phyloP scores from a whole-genome alignment of 495 filamentous ascomycete species.

The Penicillium lividum region DNA sequence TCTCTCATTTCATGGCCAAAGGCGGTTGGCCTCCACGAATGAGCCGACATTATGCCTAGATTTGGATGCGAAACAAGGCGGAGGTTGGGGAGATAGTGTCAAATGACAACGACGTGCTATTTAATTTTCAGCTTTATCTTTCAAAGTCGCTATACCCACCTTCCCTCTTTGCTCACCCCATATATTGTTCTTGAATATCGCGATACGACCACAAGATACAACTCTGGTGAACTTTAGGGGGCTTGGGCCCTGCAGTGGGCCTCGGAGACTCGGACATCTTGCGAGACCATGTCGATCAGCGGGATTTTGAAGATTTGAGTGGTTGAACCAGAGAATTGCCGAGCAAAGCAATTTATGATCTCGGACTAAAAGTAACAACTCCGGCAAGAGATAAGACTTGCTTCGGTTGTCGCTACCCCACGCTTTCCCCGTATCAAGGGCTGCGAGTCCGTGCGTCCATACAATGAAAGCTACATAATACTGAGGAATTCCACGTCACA shows the following conservation, averaged over 20 bases:
- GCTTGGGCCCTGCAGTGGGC: constrained; percentile 12
- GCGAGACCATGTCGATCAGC: constrained; percentile 12
- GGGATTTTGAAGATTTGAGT: background rate
- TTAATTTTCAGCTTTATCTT: background rate
- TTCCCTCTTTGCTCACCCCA: background rate
- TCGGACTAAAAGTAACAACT: background rate
- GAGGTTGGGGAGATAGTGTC: background rate
- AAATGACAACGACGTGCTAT: background rate
- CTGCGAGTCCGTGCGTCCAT: background rate
- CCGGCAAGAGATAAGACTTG: background rate
- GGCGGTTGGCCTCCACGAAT: constrained; percentile 3
- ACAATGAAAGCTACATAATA: background rate
- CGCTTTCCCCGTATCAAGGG: constrained; percentile 3
- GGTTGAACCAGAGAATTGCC: constrained; percentile 1
- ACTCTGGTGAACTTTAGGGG: constrained; percentile 5
- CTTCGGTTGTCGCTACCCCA: background rate
- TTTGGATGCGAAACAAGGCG: background rate
- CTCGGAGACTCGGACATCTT: constrained; percentile 5
- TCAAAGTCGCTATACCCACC: background rate
- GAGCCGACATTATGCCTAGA: background rate
- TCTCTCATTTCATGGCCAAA: constrained; percentile 57
- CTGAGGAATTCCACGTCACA: background rate
- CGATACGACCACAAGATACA: constrained; percentile 18
- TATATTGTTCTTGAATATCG: background rate
- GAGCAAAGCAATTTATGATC: background rate